A percentile compares a stretch with the other conserved stretches of the same genome.
Evolutionary conservation across 306 rosid species (phyloP).

Genomic region (Gynostemma pentaphyllum): DNA sequence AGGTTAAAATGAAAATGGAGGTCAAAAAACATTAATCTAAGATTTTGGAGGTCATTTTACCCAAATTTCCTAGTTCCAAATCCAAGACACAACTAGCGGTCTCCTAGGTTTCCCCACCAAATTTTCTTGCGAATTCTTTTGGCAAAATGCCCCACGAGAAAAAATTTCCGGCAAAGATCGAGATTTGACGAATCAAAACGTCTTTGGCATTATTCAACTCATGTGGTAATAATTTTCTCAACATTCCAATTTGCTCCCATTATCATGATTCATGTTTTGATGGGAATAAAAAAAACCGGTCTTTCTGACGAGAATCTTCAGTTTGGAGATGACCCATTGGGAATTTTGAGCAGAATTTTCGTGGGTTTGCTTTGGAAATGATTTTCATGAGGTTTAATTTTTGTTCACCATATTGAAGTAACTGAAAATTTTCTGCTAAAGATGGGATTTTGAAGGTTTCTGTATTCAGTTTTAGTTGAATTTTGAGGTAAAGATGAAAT

Average conservation of each 20-base stretch:
- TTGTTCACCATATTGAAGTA: background rate
- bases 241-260: background rate
- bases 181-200: background rate
- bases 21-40: too few relatives aligned
- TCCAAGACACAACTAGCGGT: too few relatives aligned
- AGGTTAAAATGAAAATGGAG: too few relatives aligned
- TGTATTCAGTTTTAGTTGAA: constrained; percentile 2
- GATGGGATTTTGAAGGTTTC: background rate
- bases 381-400: background rate
- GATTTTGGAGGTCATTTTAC: too few relatives aligned
- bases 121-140: background rate
- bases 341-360: background rate
- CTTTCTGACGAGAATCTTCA: background rate
- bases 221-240: background rate
- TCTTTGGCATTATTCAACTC: background rate
- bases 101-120: constrained; percentile 4
- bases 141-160: too few relatives aligned
- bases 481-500: constrained; percentile 34
- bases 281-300: background rate
- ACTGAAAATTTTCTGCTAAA: background rate
- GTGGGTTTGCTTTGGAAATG: background rate
- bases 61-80: too few relatives aligned
- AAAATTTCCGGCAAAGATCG: background rate
- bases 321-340: background rate
- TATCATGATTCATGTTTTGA: background rate